These are phyloP conservation scores for Clavulina sp. DNA, from an alignment of 768 basidiomycete species.

Conservation along the genomic window DNA sequence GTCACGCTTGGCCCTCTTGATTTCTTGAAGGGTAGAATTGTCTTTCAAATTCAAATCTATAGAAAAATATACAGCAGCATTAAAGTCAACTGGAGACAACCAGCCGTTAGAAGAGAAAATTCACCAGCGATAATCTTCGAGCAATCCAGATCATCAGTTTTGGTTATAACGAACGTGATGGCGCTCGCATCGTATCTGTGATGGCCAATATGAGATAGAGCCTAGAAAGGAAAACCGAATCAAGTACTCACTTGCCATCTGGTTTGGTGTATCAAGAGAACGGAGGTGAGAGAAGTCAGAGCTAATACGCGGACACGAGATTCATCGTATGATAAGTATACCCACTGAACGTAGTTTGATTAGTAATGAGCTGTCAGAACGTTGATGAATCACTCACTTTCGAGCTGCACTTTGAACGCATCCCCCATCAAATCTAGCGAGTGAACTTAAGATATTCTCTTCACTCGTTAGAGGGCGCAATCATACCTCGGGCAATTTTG, in stretches of 20 bases:
- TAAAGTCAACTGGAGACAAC: no score
- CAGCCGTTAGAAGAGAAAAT: no score
- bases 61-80: no score
- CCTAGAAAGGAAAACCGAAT: constrained; percentile 33
- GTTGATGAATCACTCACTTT: constrained; percentile 26
- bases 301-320: not conserved
- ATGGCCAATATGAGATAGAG: not conserved
- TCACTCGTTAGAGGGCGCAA: not conserved
- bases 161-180: constrained; percentile 47
- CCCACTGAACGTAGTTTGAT: no score
- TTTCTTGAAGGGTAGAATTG: no score
- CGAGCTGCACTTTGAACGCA: constrained; percentile 43
- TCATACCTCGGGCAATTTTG: constrained; percentile 38
- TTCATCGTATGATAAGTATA: not conserved
- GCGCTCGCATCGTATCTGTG: not conserved
- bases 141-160: constrained; percentile 40
- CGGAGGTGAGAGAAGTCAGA: not conserved
- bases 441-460: not conserved
- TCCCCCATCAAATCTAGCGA: constrained; percentile 35
- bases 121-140: constrained; percentile 14
- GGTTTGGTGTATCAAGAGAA: no score
- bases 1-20: no score
- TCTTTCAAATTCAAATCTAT: no score
- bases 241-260: constrained; percentile 36
- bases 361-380: not conserved